These are phyloP conservation scores for Erysiphe neolycopersici DNA, from an alignment of 2,329 filamentous ascomycete species.

Conservation along the genomic window DNA sequence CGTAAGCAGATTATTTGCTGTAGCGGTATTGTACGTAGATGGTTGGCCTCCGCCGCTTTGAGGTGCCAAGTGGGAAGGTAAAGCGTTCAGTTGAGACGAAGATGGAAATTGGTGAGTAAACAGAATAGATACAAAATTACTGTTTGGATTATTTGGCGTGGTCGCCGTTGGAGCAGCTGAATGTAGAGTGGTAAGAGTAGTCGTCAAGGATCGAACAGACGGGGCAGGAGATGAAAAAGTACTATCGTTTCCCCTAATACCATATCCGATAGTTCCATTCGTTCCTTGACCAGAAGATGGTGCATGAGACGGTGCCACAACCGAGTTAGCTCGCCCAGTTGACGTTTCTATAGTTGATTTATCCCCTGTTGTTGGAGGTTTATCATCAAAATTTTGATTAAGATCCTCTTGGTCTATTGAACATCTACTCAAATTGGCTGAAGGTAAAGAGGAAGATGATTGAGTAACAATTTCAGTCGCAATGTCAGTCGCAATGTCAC, in stretches of 20 bases:
- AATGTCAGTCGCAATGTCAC: constrained; percentile 8
- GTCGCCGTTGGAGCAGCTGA: constrained; percentile 30
- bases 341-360: constrained; percentile 36
- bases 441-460: constrained; percentile 30
- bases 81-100: constrained; percentile 38
- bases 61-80: constrained; percentile 41
- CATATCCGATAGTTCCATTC: constrained; percentile 38
- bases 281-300: constrained; percentile 45
- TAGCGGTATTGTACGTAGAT: constrained; percentile 50
- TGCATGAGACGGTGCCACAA: constrained; percentile 48
- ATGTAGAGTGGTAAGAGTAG: constrained; percentile 65
- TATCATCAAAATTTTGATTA: constrained; percentile 30
- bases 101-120: constrained; percentile 40
- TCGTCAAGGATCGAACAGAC: constrained; percentile 55
- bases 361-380: constrained; percentile 32
- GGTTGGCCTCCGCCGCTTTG: constrained; percentile 23
- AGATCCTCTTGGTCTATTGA: constrained; percentile 35
- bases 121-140: constrained; percentile 19
- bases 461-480: constrained; percentile 19
- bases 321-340: constrained; percentile 47
- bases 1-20: constrained; percentile 55
- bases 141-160: constrained; percentile 16
- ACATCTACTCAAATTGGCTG: constrained; percentile 20
- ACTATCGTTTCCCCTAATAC: constrained; percentile 40
- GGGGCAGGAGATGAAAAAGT: constrained; percentile 66